phyloP scores from a whole-genome alignment of 371 early-diverging fungal species.

The Massospora cicadina region DNA sequence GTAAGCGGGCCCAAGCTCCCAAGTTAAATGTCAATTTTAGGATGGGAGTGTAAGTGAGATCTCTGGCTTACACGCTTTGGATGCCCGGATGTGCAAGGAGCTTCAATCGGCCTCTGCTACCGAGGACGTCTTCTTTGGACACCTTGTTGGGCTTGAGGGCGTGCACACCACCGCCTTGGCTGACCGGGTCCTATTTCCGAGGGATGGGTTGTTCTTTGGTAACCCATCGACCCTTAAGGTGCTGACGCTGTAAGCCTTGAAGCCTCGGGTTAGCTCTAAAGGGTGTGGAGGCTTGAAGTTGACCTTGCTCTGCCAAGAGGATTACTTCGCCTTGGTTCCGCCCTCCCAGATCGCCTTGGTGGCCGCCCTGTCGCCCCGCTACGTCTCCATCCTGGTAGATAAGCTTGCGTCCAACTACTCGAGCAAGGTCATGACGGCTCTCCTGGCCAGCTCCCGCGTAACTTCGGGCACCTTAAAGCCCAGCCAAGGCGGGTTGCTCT shows the following conservation, averaged over 20 bases:
- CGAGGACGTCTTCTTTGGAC: neutral
- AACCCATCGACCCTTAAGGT: neutral
- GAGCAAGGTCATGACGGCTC: constrained; percentile 2
- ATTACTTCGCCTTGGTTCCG: neutral
- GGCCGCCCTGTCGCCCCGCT: neutral
- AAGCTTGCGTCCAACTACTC: neutral
- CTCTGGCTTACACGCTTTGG: neutral
- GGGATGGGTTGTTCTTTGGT: neutral
- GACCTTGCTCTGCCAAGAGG: neutral
- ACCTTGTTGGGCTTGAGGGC: neutral
- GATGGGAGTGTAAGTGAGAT: neutral
- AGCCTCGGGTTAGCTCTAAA: neutral
- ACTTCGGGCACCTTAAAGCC: neutral
- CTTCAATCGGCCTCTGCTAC: neutral
- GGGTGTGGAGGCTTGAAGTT: neutral
- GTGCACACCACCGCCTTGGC: neutral
- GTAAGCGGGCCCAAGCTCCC: neutral
- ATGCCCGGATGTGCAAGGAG: neutral
- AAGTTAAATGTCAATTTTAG: neutral
- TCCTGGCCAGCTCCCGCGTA: neutral
- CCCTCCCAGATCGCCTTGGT: neutral
- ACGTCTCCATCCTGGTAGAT: neutral
- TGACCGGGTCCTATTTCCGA: neutral
- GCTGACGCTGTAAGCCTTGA: too few relatives aligned
- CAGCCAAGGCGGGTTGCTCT: neutral